Base-by-base conservation (phyloP, 495 filamentous ascomycete species). In the Staphylotrichum tortipilum region DNA sequence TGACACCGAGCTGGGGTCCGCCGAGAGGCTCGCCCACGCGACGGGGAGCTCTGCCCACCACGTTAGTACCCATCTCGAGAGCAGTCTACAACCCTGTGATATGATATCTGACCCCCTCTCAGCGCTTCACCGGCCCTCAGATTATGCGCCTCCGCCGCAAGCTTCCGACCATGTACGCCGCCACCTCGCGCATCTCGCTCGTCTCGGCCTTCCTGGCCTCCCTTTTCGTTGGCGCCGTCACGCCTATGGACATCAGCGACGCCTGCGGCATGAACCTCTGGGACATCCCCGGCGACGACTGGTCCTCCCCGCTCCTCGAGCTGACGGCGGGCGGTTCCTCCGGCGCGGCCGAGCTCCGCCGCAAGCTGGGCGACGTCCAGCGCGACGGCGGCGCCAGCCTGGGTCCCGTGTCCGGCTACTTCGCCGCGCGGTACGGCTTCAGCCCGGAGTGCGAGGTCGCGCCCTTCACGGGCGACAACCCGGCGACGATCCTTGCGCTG, bases 91-190 rank as follows among this genome's bases (percentile, higher is more conserved):
- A 36, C 53, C 0, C 36, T 26, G 21, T 9, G 14, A 19, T 14
- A 7, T 6, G 28, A 42, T 24, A 38, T 49, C 62, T 72, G 39
- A 73, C 60, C 34, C 12, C 19, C 22, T 17, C 12, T 28, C 55
- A 97, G 88, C 84, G 92, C 56, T 98, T 98, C 67, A 98, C 92
- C n/a, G 92, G 92, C 12, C 88, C 90, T 4, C 92, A 98, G 64
- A 97, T 98, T 52, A 77, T 95, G 52, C 80, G 89, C 2, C 91
- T 96, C 68, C 81, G 81, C 50, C 73, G 77, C 35, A 86, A 86
- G 49, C 76, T 88, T 55, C 89, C 92, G 3, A 75, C 83, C 4
- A 80, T 88, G 34, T 98, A 98, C 66, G 71, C 77, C 53, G 73
- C 76, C 34, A 95, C 92, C 3, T 76, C 80, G 3, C 79, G 90